phyloP scores from a whole-genome alignment of 306 rosid species.

The Fragaria nilgerrensis region DNA sequence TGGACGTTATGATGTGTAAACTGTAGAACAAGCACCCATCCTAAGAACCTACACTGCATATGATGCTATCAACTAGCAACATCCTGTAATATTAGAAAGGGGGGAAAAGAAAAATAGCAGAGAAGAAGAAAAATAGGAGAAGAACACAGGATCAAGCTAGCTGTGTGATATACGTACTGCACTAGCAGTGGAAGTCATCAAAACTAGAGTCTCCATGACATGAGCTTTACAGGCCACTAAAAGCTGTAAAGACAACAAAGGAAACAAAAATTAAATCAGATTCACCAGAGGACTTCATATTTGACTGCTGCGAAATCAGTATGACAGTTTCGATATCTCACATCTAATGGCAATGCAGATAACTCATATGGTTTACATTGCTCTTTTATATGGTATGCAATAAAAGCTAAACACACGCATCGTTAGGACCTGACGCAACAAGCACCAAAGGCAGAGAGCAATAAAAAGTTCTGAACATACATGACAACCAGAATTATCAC shows the following conservation, averaged over 20 bases:
- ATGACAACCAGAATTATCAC: neutral
- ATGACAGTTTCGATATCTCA: neutral
- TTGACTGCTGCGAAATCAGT: neutral
- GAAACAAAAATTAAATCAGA: neutral
- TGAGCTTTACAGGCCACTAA: constrained; percentile 4
- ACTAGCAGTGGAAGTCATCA: constrained; percentile 4
- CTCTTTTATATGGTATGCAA: neutral
- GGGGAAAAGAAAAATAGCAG: neutral
- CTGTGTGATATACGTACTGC: neutral
- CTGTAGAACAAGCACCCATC: neutral
- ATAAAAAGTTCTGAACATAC: neutral
- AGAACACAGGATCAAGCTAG: neutral
- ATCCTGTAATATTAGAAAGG: neutral
- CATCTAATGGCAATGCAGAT: neutral
- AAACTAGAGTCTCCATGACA: neutral
- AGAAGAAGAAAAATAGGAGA: neutral
- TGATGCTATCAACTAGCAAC: neutral
- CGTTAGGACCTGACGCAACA: neutral
- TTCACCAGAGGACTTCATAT: neutral
- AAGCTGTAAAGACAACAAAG: constrained; percentile 6
- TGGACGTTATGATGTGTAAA: neutral
- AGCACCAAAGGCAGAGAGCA: neutral
- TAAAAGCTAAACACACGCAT: neutral
- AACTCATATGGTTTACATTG: neutral
- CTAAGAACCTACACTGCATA: neutral